These are phyloP conservation scores for Psilocybe subaeruginosa DNA, from an alignment of 768 basidiomycete genomes.

Conservation along the genomic window DNA sequence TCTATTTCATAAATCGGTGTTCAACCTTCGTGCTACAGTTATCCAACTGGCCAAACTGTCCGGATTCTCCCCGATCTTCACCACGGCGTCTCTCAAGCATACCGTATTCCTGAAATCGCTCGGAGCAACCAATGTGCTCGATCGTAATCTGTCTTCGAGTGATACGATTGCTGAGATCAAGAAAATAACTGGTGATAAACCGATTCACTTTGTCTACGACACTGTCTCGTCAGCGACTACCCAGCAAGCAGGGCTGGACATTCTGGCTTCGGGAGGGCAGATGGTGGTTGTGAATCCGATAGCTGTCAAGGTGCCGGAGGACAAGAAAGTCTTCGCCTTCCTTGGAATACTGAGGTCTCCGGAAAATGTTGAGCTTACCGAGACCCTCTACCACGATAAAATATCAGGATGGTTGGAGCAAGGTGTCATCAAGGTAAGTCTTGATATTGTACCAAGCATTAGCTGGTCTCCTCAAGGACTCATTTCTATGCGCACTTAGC, in stretches of 20 bases:
- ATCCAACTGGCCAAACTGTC: constrained; percentile 39
- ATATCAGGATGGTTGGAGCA: constrained; percentile 18
- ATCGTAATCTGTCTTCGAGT: constrained; percentile 23
- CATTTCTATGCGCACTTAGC: constrained; percentile 27
- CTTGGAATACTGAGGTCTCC: constrained; percentile 13
- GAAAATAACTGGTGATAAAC: constrained; percentile 20
- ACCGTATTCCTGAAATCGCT: constrained; percentile 34
- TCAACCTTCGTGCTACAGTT: not conserved
- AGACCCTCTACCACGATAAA: constrained; percentile 16
- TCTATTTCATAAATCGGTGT: no score
- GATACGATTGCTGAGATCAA: constrained; percentile 23
- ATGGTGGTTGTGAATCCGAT: constrained; percentile 2
- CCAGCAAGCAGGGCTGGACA: constrained; percentile 23
- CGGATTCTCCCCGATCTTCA: constrained; percentile 45
- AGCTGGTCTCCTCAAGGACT: not conserved
- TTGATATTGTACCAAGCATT: not conserved
- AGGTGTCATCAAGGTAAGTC: constrained; percentile 22
- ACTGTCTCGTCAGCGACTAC: constrained; percentile 25
- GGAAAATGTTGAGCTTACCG: constrained; percentile 17
- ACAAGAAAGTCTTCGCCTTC: constrained; percentile 14
- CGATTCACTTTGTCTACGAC: constrained; percentile 29
- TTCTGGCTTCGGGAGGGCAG: constrained; percentile 24
- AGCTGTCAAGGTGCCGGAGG: not conserved
- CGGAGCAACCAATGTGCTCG: constrained; percentile 43
- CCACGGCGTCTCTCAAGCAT: constrained; percentile 36